These are phyloP conservation scores for Termitomyces sp. DNA, from an alignment of 768 basidiomycete genomes.

Conservation along the genomic window DNA sequence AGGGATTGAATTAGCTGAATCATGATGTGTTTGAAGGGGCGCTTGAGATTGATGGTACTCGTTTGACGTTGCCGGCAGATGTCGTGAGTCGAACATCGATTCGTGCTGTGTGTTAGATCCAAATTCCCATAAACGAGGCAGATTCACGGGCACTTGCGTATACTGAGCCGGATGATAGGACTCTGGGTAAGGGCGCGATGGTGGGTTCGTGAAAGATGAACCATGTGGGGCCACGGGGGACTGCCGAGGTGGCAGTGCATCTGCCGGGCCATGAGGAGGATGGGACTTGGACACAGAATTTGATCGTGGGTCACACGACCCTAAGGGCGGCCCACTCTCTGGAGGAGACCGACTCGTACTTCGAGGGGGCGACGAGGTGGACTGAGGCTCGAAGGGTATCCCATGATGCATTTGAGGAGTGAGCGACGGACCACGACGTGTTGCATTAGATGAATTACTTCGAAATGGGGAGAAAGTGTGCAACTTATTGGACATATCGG, in stretches of 20 bases:
- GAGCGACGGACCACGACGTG: background rate
- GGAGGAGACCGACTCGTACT: background rate
- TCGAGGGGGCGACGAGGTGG: conserved; percentile 4
- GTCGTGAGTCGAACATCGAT: background rate
- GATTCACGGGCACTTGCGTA: background rate
- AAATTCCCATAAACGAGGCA: background rate
- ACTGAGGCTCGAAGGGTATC: conserved; percentile 2
- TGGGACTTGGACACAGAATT: background rate
- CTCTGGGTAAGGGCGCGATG: background rate
- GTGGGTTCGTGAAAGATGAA: background rate
- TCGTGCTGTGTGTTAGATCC: background rate
- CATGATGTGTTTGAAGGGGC: background rate
- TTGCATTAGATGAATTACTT: background rate
- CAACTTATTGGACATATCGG: background rate
- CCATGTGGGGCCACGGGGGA: background rate
- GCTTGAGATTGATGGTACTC: background rate
- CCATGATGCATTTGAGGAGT: background rate
- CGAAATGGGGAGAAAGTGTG: background rate
- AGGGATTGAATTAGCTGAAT: background rate
- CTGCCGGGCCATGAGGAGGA: background rate
- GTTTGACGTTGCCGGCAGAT: background rate
- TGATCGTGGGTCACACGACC: background rate
- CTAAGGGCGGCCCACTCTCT: background rate
- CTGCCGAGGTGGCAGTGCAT: conserved; percentile 2
- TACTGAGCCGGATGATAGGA: background rate